Conservation (phyloP, 192 early-diverging fungal genomes). For the Backusella luteola region DNA sequence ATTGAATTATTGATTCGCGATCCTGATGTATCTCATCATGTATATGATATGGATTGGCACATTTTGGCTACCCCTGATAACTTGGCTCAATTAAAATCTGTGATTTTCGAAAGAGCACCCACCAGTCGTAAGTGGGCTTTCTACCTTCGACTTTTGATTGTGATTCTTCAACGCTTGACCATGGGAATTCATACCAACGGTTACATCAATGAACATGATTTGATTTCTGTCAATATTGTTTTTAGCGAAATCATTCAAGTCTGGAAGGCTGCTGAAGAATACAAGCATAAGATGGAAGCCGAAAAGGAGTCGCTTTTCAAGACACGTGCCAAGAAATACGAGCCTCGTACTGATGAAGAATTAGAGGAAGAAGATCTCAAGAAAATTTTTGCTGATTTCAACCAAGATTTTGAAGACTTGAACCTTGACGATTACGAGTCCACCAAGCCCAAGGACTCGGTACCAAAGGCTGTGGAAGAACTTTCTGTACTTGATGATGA, state of each 20-base stretch:
- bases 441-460: conserved; percentile 4
- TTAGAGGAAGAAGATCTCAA: conserved; percentile 69
- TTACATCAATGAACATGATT: conserved; percentile 36
- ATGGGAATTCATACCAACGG: conserved; percentile 40
- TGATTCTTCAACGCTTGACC: conserved; percentile 44
- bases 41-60: conserved; percentile 40
- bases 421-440: conserved; percentile 47
- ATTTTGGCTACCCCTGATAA: conserved; percentile 41
- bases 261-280: conserved; percentile 63
- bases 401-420: conserved; percentile 74
- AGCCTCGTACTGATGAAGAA: conserved; percentile 56
- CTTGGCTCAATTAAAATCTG: conserved; percentile 37
- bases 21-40: conserved; percentile 34
- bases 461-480: conserved; percentile 43
- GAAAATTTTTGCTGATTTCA: conserved; percentile 84
- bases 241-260: conserved; percentile 58
- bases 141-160: conserved; percentile 52
- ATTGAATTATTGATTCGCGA: conserved; percentile 39
- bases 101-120: conserved; percentile 44
- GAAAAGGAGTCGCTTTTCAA: conserved; percentile 58
- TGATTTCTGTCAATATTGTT: conserved; percentile 47
- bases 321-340: conserved; percentile 50
- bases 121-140: conserved; percentile 45
- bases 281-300: conserved; percentile 43
- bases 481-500: conserved; percentile 43